These are phyloP conservation scores for Microcos paniculata DNA, from an alignment of 345 rosid genomes.

Conservation along the genomic window DNA sequence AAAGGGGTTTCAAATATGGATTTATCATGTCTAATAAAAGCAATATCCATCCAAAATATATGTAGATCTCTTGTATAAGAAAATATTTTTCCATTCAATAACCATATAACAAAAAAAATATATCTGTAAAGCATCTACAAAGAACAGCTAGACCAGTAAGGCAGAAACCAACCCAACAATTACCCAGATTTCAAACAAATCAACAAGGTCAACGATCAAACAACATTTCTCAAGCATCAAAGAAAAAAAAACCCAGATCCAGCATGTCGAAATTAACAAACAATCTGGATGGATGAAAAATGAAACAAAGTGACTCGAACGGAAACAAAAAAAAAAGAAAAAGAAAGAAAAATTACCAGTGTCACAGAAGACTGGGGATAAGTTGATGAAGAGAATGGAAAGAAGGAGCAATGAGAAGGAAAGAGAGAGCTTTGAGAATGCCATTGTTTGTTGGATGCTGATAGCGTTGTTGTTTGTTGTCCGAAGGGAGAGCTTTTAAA, in stretches of 20 bases:
- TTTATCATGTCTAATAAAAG: neutral
- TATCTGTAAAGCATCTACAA: neutral
- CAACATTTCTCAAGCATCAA: neutral
- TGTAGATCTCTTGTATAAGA: neutral
- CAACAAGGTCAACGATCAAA: neutral
- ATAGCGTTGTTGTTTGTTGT: no score
- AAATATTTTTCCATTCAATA: neutral
- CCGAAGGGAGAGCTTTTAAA: no score
- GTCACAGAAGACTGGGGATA: no score
- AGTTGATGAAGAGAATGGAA: no score
- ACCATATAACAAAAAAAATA: neutral
- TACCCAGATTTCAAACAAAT: constrained; percentile 5
- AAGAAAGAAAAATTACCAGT: no score
- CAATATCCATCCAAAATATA: neutral
- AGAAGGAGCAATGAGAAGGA: no score
- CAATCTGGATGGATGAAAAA: no score
- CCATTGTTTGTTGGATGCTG: no score
- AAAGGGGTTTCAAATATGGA: neutral
- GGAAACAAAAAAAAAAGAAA: neutral
- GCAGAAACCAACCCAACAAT: neutral
- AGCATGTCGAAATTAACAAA: neutral
- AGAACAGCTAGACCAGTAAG: neutral
- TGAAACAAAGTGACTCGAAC: no score
- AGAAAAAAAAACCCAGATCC: neutral
- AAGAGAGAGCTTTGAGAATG: no score